A percentile compares a stretch with the other conserved stretches of the same genome.
These are phyloP conservation scores for Dendrobium huoshanense DNA, from an alignment of 106 monocot species.

Conservation along the genomic window DNA sequence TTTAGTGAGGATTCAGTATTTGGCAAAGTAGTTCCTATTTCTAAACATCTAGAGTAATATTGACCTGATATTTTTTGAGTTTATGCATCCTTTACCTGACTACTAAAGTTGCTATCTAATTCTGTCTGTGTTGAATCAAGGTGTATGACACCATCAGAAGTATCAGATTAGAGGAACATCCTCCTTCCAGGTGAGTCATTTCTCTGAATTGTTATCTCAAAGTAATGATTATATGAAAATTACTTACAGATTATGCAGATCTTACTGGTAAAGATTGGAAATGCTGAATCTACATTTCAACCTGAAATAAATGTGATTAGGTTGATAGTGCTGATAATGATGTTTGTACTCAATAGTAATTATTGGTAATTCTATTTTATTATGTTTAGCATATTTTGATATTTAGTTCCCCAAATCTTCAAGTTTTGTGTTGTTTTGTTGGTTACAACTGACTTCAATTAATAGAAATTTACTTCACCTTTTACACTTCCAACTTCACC, in stretches of 20 bases:
- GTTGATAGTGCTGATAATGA: background rate
- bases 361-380: background rate
- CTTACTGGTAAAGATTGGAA: background rate
- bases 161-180: conserved; percentile 37
- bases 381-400: background rate
- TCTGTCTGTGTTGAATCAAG: conserved; percentile 32
- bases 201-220: background rate
- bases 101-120: background rate
- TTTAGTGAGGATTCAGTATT: background rate
- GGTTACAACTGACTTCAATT: background rate
- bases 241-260: background rate
- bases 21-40: background rate
- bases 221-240: background rate
- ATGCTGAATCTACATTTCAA: background rate
- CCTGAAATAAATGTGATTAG: background rate
- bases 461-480: background rate
- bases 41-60: background rate
- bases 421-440: background rate
- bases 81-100: background rate
- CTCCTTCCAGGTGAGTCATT: conserved; percentile 39
- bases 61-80: background rate
- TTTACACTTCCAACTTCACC: background rate
- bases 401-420: background rate
- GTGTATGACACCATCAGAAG: conserved; percentile 64
- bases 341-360: background rate